phyloP scores from a whole-genome alignment of 2,329 filamentous ascomycete genomes.

The Aspergillus texensis region DNA sequence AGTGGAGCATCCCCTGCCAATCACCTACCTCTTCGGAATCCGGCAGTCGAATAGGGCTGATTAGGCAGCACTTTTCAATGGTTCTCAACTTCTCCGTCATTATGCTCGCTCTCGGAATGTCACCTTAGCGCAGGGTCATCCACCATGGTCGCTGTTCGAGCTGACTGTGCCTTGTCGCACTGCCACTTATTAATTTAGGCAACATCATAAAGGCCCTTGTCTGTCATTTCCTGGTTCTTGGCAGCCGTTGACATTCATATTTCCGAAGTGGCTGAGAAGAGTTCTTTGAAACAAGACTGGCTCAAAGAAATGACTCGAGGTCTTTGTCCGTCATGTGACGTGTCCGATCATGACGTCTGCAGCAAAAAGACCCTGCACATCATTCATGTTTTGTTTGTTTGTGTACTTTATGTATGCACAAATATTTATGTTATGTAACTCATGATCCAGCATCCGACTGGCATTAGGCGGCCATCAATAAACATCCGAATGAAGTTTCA shows the following conservation, averaged over 20 bases:
- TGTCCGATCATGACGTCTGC: neutral
- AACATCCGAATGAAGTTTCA: neutral
- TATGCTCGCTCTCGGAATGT: neutral
- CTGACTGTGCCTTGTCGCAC: neutral
- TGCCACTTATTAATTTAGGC: neutral
- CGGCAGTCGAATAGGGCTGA: slow-evolving; percentile 12
- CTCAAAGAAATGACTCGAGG: neutral
- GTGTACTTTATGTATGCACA: too few relatives aligned
- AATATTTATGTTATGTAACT: too few relatives aligned
- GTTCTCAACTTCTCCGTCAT: too few relatives aligned
- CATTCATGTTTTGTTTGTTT: too few relatives aligned
- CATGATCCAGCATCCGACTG: too few relatives aligned
- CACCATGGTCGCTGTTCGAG: neutral
- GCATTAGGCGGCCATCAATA: neutral
- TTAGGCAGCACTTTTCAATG: slow-evolving; percentile 10
- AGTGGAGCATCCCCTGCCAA: slow-evolving; percentile 11
- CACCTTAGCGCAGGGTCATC: neutral
- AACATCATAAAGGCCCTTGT: neutral
- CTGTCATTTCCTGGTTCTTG: neutral
- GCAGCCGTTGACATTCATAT: neutral
- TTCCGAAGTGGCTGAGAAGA: neutral
- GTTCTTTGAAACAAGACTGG: neutral
- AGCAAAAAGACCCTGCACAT: too few relatives aligned
- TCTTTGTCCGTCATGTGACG: neutral
- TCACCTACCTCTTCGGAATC: slow-evolving; percentile 7